Base-by-base conservation (phyloP, 257 asterid species). In the Solanum acaule region DNA sequence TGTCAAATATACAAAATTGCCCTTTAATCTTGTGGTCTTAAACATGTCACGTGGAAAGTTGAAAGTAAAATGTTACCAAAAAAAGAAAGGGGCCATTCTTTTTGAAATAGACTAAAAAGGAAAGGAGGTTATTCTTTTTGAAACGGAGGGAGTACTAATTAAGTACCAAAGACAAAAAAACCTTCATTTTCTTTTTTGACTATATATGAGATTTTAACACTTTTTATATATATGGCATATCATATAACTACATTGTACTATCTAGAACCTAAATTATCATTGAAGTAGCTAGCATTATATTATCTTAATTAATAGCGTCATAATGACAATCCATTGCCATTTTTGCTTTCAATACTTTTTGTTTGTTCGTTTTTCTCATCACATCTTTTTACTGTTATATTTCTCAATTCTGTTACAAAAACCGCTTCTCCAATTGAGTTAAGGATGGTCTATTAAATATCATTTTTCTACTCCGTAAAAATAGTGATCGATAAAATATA, bases 401-500 rank as follows among this genome's bases (percentile, higher is more conserved):
- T 68, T 27, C 2, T 68, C 0, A 6, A 68, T 13, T 13, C 0
- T 0, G 3, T 29, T 29, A 6, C 33, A 0, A 3, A 70, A 70
- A 0, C 2, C 0, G 1, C 2, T 68, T 29, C 29, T 67, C 4
- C 7, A 10, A 56, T 52, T 6, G 4, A 67, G 2, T 3, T 7
- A 8, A 25, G 3, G 4, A 8, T 8, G 2, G 0, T 12, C 34
- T 25, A 67, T 68, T 7, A 13, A 0, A 70, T 29, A 6, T 1
- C 0, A 0, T 6, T 8, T 0, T 27, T 14, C 7, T 68, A 68
- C 4, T 18, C 1, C 7, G 1, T 1, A 5, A 0, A 63, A 5
- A 65, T 65, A 65, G 0, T n/a, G n/a, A n/a, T n/a, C n/a, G n/a
- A n/a, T 11, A 11, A 65, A 7, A 1, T 8, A 10, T 65, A 5